Evolutionary conservation across 345 rosid genomes (phyloP).

Genomic region (Dovyalis caffra): DNA sequence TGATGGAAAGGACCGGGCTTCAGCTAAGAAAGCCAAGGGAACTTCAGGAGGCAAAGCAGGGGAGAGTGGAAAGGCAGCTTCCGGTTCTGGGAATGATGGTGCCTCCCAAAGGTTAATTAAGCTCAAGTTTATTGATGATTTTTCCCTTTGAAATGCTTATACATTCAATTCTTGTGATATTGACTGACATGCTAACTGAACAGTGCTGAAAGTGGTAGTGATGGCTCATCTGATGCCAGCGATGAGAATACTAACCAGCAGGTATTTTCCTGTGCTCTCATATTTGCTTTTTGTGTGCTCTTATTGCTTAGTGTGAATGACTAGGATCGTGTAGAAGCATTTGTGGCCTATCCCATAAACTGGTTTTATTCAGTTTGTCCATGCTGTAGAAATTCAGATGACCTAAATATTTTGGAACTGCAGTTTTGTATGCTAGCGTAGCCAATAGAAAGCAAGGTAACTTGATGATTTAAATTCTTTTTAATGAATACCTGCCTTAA

Average conservation of each 20-base stretch:
- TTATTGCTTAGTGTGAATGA: neutral
- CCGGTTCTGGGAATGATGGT: constrained; percentile 90
- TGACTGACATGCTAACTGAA: constrained; percentile 11
- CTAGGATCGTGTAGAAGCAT: neutral
- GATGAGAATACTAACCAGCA: constrained; percentile 67
- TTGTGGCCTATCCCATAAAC: neutral
- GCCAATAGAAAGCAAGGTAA: neutral
- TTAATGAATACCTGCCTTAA: neutral
- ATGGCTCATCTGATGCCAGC: constrained; percentile 85
- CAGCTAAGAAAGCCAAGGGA: constrained; percentile 68
- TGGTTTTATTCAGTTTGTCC: neutral
- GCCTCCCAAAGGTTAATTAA: constrained; percentile 67
- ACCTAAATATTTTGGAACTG: neutral
- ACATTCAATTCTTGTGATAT: neutral
- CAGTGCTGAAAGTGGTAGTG: constrained; percentile 90
- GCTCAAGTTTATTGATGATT: neutral
- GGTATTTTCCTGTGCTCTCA: constrained; percentile 33
- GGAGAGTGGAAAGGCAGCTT: constrained; percentile 59
- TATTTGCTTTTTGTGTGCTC: neutral
- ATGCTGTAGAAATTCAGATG: neutral
- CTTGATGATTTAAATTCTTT: neutral
- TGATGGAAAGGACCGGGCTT: constrained; percentile 53
- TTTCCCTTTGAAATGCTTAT: constrained; percentile 1
- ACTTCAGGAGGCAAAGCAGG: constrained; percentile 53
- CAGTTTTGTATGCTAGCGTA: constrained; percentile 3